phyloP scores from a whole-genome alignment of 495 filamentous ascomycete genomes.

The Lophiostoma macrostomum region DNA sequence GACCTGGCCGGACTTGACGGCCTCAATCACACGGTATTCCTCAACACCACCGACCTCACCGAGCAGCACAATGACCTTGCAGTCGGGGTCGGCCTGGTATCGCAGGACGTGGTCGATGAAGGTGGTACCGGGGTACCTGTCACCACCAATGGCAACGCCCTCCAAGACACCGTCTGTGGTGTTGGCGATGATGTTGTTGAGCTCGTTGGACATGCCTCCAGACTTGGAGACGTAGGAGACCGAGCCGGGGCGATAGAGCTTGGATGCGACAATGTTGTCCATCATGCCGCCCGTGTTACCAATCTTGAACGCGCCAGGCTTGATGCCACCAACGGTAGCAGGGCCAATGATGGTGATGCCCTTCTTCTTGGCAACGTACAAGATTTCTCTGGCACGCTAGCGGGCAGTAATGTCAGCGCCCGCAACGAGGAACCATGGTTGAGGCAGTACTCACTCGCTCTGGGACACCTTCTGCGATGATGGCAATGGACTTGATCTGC shows the following conservation, averaged over 20 bases:
- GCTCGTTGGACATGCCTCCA: constrained; percentile 99
- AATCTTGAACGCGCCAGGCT: constrained; percentile 98
- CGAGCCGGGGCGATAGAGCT: constrained; percentile 98
- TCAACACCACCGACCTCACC: constrained; percentile 99
- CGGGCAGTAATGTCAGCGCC: not conserved
- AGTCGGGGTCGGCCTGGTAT: constrained; percentile 91
- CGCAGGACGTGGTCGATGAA: constrained; percentile 98
- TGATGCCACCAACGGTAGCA: constrained; percentile 98
- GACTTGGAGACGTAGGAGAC: constrained; percentile 99
- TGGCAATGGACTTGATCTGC: constrained; percentile 96
- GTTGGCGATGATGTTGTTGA: constrained; percentile 98
- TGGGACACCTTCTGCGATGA: constrained; percentile 98
- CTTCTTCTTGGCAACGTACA: constrained; percentile 94
- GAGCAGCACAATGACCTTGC: constrained; percentile 93
- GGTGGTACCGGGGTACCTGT: constrained; percentile 96
- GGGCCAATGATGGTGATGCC: constrained; percentile 98
- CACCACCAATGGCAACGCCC: constrained; percentile 98
- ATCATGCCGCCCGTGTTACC: constrained; percentile 99
- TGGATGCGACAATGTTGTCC: constrained; percentile 99
- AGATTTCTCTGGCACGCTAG: constrained; percentile 92
- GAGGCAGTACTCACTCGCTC: constrained; percentile 75
- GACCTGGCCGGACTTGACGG: constrained; percentile 87
- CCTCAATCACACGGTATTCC: constrained; percentile 99
- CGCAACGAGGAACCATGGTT: constrained; percentile 1
- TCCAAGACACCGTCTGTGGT: constrained; percentile 97